phyloP scores from a whole-genome alignment of 179 eudicot genomes.

The Actinidia chinensis region DNA sequence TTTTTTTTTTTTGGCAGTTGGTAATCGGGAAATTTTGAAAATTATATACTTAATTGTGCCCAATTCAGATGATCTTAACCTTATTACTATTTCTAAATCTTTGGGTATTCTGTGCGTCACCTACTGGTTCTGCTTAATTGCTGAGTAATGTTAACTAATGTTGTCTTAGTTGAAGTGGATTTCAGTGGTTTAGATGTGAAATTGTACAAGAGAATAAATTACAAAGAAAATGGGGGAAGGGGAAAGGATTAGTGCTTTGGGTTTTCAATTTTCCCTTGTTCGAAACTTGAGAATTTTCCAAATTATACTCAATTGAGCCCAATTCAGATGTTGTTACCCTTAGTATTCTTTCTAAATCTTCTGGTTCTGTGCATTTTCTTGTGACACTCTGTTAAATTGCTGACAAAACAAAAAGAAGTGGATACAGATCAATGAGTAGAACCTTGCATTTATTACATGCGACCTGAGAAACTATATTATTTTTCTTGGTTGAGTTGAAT shows the following conservation, averaged over 20 bases:
- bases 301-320: neutral
- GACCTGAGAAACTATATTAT: neutral
- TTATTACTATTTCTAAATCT: neutral
- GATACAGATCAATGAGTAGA: neutral
- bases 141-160: neutral
- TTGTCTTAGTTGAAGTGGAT: neutral
- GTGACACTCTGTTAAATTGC: neutral
- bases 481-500: neutral
- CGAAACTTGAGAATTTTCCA: neutral
- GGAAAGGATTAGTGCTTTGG: neutral
- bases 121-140: neutral
- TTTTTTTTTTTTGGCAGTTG: constrained; percentile 3
- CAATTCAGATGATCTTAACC: too few relatives aligned
- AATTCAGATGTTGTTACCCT: neutral
- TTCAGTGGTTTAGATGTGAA: neutral
- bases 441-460: neutral
- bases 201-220: too few relatives aligned
- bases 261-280: neutral
- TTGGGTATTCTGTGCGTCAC: neutral
- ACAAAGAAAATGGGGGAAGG: constrained; percentile 1
- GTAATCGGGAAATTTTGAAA: neutral
- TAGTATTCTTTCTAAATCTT: neutral
- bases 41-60: neutral
- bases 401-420: too few relatives aligned
- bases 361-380: neutral